Percentiles rank a stretch among this genome's conserved stretches.
phyloP scores from a whole-genome alignment of 2,329 filamentous ascomycete genomes.

The Tolypocladium tropicale region DNA sequence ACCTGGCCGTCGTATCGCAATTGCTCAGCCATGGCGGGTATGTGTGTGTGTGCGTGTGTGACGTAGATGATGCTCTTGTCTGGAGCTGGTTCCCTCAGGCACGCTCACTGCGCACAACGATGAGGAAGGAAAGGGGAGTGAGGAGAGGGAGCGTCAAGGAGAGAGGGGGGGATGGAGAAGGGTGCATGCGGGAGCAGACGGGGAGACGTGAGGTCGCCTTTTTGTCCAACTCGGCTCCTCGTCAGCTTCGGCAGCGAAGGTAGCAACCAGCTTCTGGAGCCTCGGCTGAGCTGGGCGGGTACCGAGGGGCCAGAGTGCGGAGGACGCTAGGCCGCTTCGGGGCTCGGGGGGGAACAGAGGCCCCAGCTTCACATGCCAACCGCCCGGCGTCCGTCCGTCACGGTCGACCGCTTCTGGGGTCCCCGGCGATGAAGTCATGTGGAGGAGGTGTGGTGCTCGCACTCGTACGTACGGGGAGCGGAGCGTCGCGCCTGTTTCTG shows the following conservation, averaged over 20 bases:
- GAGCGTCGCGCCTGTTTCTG: too few relatives aligned
- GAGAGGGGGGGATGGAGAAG: neutral
- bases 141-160: too few relatives aligned
- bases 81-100: slow-evolving; percentile 1
- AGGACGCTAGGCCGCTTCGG: slow-evolving; percentile 13
- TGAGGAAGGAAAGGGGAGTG: neutral
- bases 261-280: neutral
- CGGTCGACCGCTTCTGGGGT: neutral
- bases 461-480: too few relatives aligned
- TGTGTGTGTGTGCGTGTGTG: neutral
- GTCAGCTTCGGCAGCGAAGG: neutral
- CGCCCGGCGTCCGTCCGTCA: too few relatives aligned
- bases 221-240: neutral
- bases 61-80: neutral
- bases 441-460: neutral
- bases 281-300: slow-evolving; percentile 6
- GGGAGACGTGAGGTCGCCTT: neutral
- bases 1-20: slow-evolving; percentile 78
- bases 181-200: neutral
- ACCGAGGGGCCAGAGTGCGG: slow-evolving; percentile 17
- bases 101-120: neutral
- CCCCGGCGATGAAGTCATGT: slow-evolving; percentile 12
- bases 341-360: too few relatives aligned
- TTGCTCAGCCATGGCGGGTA: slow-evolving; percentile 47
- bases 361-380: slow-evolving; percentile 19